A percentile compares a stretch with the other conserved stretches of the same genome.
phyloP scores from a whole-genome alignment of 1,284 basidiomycete genomes.

The Heterobasidion irregulare region DNA sequence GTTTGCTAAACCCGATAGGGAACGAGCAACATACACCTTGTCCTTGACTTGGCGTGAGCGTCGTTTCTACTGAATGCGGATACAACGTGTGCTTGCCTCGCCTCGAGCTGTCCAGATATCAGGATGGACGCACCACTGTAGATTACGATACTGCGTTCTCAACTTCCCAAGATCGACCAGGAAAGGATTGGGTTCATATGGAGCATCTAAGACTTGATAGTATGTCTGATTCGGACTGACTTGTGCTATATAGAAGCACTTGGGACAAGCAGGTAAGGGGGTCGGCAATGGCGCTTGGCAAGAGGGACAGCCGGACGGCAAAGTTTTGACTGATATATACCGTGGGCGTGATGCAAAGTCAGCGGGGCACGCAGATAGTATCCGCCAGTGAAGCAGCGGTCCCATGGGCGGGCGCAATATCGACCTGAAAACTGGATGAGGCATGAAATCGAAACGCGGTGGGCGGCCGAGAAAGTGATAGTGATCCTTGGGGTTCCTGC shows the following conservation, averaged over 20 bases:
- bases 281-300: slow-evolving; percentile 53
- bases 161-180: slow-evolving; percentile 44
- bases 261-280: slow-evolving; percentile 57
- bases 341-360: neutral
- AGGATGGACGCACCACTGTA: slow-evolving; percentile 74
- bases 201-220: slow-evolving; percentile 56
- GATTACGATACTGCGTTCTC: slow-evolving; percentile 52
- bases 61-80: neutral
- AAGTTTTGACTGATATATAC: neutral
- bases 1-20: slow-evolving; percentile 67
- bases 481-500: too few species aligned
- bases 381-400: neutral
- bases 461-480: too few species aligned
- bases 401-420: neutral
- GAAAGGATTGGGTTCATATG: slow-evolving; percentile 58
- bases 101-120: slow-evolving; percentile 68
- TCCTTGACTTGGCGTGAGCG: slow-evolving; percentile 21
- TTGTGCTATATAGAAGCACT: slow-evolving; percentile 54
- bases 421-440: neutral
- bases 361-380: neutral
- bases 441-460: neutral
- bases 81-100: slow-evolving; percentile 30
- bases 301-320: slow-evolving; percentile 31
- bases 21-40: slow-evolving; percentile 52
- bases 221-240: slow-evolving; percentile 40